phyloP scores from a whole-genome alignment of 495 filamentous ascomycete genomes.

The Xylaria grammica region DNA sequence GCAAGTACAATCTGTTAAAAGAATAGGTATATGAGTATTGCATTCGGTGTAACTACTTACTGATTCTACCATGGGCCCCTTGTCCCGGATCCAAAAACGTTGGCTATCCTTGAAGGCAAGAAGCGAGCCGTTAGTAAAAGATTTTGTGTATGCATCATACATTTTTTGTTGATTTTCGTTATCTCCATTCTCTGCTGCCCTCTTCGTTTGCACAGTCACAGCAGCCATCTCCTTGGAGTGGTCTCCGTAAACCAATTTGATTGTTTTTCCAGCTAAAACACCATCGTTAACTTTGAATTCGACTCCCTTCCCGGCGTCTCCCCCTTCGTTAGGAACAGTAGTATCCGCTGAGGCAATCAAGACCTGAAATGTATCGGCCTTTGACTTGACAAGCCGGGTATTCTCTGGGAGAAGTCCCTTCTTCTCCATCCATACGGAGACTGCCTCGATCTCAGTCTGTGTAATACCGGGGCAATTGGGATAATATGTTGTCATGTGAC shows the following conservation, averaged over 20 bases:
- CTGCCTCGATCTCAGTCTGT: constrained; percentile 76
- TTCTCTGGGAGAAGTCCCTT: constrained; percentile 80
- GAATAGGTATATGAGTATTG: too few relatives aligned
- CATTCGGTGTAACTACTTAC: too few relatives aligned
- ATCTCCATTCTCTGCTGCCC: constrained; percentile 75
- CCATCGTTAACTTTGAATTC: constrained; percentile 70
- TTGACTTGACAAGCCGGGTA: constrained; percentile 79
- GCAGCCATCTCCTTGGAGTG: constrained; percentile 79
- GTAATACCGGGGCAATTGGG: constrained; percentile 85
- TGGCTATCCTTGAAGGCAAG: constrained; percentile 90
- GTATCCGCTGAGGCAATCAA: constrained; percentile 76
- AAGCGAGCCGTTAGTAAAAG: constrained; percentile 84
- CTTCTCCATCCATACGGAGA: constrained; percentile 75
- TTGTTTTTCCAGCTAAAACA: constrained; percentile 66
- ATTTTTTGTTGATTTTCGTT: constrained; percentile 88
- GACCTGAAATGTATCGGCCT: constrained; percentile 74
- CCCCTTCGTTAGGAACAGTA: constrained; percentile 57
- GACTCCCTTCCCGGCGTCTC: constrained; percentile 71
- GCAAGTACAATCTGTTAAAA: too few relatives aligned
- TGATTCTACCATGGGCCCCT: constrained; percentile 84
- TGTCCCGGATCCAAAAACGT: constrained; percentile 89
- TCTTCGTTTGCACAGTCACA: constrained; percentile 71
- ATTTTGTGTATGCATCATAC: constrained; percentile 80
- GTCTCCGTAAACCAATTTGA: constrained; percentile 83
- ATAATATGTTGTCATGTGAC: constrained; percentile 92